Evolutionary conservation across 345 rosid genomes (phyloP), one percentile per base, ranked within the genome.

Genomic region (Gynandropsis gynandra): DNA sequence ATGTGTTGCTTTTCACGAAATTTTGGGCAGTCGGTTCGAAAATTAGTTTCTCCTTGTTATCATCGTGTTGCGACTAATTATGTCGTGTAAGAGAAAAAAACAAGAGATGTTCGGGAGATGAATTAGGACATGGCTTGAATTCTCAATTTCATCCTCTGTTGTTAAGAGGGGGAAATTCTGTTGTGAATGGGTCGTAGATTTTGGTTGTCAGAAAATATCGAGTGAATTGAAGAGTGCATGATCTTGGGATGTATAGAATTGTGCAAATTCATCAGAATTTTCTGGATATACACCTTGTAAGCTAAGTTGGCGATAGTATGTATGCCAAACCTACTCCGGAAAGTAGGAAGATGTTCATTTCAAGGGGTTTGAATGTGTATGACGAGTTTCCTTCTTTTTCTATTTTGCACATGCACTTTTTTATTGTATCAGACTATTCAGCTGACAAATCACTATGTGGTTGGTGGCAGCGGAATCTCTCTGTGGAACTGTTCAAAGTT

Each of bases 401-500:
- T 62, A 10, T 1, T 15, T 32, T 42, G 15, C 29, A 24, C 29
- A 24, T 5, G 29, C 29, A n/a, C 5, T 17, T 0, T 38, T 61
- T 11, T 37, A n/a, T n/a, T 16, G 19, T 20, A 34, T n/a, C n/a
- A n/a, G n/a, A n/a, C 0, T 41, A 33, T 35, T 46, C 37, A 40
- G 18, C 15, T 24, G 8, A 7, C 19, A 12, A 8, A 16, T 35
- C 7, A 59, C 29, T 45, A 5, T 56, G n/a, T 56, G 49, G 41
- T 46, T 37, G 63, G 73, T 77, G 77, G 85, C 55, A 67, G 79
- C 10, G 70, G 67, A 50, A 76, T 87, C 11, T 83, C 95, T 1
- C 56, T 74, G 3, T 66, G 68, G 81, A 79, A 85, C 9, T 90
- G 98, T 62, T 78, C 96, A 7, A 90, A 84, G 81, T 74, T 90